These are phyloP conservation scores for Russula sp. DNA, from an alignment of 768 basidiomycete genomes.

Conservation along the genomic window DNA sequence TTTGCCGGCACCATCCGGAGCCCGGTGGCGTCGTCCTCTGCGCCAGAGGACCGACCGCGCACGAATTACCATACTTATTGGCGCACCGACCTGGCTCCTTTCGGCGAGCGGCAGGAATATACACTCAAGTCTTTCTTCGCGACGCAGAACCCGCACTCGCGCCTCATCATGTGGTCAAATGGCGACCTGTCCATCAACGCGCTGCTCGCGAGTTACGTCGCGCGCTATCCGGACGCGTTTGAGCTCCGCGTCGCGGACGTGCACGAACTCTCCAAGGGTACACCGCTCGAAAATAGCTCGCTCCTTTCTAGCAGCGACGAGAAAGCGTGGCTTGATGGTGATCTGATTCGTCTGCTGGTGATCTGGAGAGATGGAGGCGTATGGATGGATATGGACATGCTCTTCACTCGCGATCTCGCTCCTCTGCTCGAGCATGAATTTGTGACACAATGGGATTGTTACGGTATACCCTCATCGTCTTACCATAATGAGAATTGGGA, in stretches of 20 bases:
- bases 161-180: conserved; percentile 88
- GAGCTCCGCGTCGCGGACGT: conserved; percentile 66
- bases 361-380: conserved; percentile 89
- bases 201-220: conserved; percentile 53
- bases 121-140: conserved; percentile 93
- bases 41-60: conserved; percentile 33
- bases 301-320: conserved; percentile 56
- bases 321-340: conserved; percentile 93
- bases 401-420: conserved; percentile 79
- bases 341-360: conserved; percentile 80
- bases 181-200: conserved; percentile 54
- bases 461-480: conserved; percentile 47
- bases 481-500: too few species aligned
- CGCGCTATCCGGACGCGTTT: conserved; percentile 62
- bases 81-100: conserved; percentile 80
- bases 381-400: conserved; percentile 97
- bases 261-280: conserved; percentile 57
- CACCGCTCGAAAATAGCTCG: conserved; percentile 60
- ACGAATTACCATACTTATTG: conserved; percentile 89
- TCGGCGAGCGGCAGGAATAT: conserved; percentile 77
- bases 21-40: not conserved
- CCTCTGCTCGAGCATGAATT: conserved; percentile 92
- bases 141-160: conserved; percentile 64
- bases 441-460: conserved; percentile 98
- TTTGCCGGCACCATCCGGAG: conserved; percentile 73